Evolutionary conservation across 805 yeast genomes (phyloP), one percentile per base, ranked within the genome.

Genomic region (Brettanomyces custersianus): DNA sequence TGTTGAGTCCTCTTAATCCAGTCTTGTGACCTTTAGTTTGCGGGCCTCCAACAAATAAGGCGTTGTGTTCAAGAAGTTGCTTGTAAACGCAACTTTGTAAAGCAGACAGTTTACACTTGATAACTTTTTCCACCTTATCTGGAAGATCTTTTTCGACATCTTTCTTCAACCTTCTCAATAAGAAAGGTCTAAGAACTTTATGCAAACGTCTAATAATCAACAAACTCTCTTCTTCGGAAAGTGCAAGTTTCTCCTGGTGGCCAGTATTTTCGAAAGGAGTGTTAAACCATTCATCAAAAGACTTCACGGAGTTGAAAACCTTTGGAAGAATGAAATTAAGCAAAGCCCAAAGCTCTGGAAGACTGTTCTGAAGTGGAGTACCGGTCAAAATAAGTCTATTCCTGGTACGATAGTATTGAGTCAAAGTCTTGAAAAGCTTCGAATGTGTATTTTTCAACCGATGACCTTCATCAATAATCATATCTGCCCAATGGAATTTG

Each of bases 391-490:
- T 83, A 49, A 83, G 68, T 60, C 94, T 68, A 52, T 83, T 75
- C 52, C 79, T 78, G 1, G 92, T 79, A 44, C 72, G 78, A 49
- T 84, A 83, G 49, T 74, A 80, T 37, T 70, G 74, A 24, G 80
- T 74, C 46, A 83, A 72, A 0, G 92, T 82, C 37, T 65, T 65
- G 0, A 90, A 80, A 38, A 83, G 62, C 51, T 82, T 83, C 3
- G 90, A 80, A 39, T 73, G 72, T 2, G 87, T 67, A 52, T 83
- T 83, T 54, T 83, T 83, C 87, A 83, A 79, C 61, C 94, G 68
- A 58, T 83, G 94, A 57, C 94, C 94, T 66, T 83, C 94, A 65
- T 83, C 94, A 45, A 83, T 83, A 45, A 83, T 81, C 90, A 83
- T 83, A 55, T 84, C 90, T 29, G 81, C 80, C 77, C 88, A 83